Evolutionary conservation across 163 green algal species (phyloP), one percentile per base, ranked within the genome.

Genomic region (Chloromonas sp.): DNA sequence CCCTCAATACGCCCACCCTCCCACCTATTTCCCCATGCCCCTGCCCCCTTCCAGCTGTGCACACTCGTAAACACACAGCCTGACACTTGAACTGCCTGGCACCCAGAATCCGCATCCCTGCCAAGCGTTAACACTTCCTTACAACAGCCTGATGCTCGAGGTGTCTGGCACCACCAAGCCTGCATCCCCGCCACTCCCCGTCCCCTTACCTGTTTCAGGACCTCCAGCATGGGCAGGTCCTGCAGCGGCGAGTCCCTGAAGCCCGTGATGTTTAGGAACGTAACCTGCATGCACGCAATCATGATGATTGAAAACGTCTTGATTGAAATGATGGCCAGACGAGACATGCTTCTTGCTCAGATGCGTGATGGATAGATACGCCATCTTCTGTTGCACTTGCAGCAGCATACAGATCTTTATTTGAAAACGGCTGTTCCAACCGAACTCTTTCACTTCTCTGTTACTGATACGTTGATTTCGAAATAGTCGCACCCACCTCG

Each of bases 261-360:
- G 58, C 94, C 96, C 0, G 97, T 99, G 91, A 99, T 99, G 93
- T 99, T 99, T 14, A 99, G 92, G 90, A 99, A 99, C n/a, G 96
- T 95, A 36, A 36, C 36, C 36, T 61, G 98, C 92, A 79, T 87
- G 84, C 58, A 81, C 36, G 58, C 8, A 8, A 76, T 76, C 66
- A 76, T 8, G 11, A 8, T n/a, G 66, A 11, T n/a, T 76, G 66
- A 76, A 11, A 76, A 76, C 8, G 36, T 36, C 36, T 36, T 36
- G 36, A 36, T 36, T 36, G 36, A 81, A 15, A 15, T 58, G 71
- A 78, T 1, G 71, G 71, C 71, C 36, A 36, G 36, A 36, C 36
- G 36, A 36, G 36, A 36, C 36, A 36, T 36, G 36, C 36, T 36
- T 36, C 36, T 36, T 36, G 36, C 36, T 36, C 36, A 36, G 36